Evolutionary conservation across 305 asterid species (phyloP), one percentile per base, ranked within the genome.

Genomic region (Fraxinus paxiana): DNA sequence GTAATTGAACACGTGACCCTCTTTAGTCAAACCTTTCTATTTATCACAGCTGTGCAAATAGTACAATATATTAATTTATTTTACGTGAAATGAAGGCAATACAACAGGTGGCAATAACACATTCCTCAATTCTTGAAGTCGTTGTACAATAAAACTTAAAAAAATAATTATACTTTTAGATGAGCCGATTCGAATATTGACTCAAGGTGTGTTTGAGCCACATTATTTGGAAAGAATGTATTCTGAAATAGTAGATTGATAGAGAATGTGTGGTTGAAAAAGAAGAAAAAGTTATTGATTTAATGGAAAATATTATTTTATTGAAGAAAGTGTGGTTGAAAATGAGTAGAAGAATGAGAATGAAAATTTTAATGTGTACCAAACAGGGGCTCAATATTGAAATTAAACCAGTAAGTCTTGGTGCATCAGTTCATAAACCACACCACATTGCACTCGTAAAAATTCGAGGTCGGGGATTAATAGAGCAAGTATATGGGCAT

Each of bases 31-130:
- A 87, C 63, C 84, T 83, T 65, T 67, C 20, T 6, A 82, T 65
- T 67, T 56, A 28, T 1, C 73, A 63, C 73, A 61, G 31, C 79
- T 81, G 67, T 51, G 75, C 78, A 75, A 17, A 24, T 67, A 10
- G 35, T 67, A 13, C 33, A 28, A 26, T 28, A 26, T 80, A 76
- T 75, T 33, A 38, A 78, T 79, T 84, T 84, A 77, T 56, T 54
- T 9, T 76, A 74, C 78, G 83, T 80, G 83, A 85, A 24, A 43
- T 75, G 37, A 67, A 33, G 6, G 30, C 59, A 30, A 2, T 63
- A 12, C 6, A 73, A 82, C 84, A 85, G 82, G 89, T 84, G 86
- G 87, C 88, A 20, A 10, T 28, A 24, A 28, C 35, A 26, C 37
- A 26, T 28, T 65, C 18, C 30, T 26, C 17, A 31, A 65, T 65